Percentiles rank a stretch among this genome's conserved stretches.
phyloP scores from a whole-genome alignment of 2,329 filamentous ascomycete genomes.

The Penicillium fuscoglaucum region DNA sequence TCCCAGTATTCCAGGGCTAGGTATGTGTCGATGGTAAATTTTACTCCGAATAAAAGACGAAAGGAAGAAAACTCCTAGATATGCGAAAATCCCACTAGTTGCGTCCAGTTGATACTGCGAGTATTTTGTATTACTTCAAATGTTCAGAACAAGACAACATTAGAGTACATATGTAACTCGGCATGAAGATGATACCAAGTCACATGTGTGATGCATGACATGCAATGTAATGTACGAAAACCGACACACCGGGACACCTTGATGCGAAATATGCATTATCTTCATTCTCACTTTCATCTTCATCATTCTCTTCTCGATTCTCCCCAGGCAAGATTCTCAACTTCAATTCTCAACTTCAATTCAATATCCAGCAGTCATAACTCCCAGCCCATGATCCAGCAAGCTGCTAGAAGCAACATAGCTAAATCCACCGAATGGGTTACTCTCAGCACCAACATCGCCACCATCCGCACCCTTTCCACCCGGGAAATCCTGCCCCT shows the following conservation, averaged over 20 bases:
- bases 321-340: not conserved
- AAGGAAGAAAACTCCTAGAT: not conserved
- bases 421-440: conserved; percentile 52
- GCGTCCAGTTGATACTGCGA: not conserved
- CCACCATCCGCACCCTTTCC: conserved; percentile 5
- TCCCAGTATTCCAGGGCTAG: not conserved
- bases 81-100: not conserved
- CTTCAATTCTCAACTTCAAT: not conserved
- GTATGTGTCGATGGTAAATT: not conserved
- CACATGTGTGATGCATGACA: not conserved
- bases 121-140: not conserved
- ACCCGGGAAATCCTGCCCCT: conserved; percentile 21
- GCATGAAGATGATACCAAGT: not conserved
- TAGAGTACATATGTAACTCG: not conserved
- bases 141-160: not conserved
- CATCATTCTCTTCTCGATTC: not conserved
- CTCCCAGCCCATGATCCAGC: conserved; percentile 42
- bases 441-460: conserved; percentile 29
- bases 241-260: not conserved
- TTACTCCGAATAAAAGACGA: not conserved
- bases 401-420: conserved; percentile 51
- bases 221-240: not conserved
- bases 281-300: not conserved
- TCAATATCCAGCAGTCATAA: conserved; percentile 30
- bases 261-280: not conserved